phyloP scores from a whole-genome alignment of 1,284 basidiomycete genomes.

The Ganoderma leucocontextum region DNA sequence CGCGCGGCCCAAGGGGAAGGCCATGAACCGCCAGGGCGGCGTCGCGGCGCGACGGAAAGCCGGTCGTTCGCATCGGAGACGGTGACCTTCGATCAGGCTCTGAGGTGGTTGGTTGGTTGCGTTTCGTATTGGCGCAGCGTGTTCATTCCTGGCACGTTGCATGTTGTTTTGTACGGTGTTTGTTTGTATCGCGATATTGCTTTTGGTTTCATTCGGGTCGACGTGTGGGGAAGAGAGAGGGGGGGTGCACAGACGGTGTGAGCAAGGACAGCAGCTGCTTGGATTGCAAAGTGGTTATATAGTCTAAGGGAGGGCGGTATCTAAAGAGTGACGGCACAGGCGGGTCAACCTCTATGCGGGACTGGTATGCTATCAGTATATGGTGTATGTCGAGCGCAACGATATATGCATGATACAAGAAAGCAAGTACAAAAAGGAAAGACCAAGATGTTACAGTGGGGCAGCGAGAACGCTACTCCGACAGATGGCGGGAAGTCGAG shows the following conservation, averaged over 20 bases:
- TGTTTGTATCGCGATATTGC: neutral
- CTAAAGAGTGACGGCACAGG: constrained; percentile 18
- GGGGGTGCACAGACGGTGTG: neutral
- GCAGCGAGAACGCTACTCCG: neutral
- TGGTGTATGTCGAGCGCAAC: neutral
- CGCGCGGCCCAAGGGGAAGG: constrained; percentile 55
- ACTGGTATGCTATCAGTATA: constrained; percentile 10
- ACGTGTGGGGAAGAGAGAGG: neutral
- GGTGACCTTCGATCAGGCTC: constrained; percentile 48
- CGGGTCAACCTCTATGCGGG: constrained; percentile 23
- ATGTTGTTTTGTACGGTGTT: neutral
- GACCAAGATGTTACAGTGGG: constrained; percentile 9
- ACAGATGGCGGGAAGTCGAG: neutral
- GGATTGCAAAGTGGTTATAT: constrained; percentile 21
- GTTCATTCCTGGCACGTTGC: neutral
- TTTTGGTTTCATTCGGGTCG: neutral
- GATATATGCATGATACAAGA: constrained; percentile 6
- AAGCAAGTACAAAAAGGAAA: neutral
- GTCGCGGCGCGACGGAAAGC: constrained; percentile 66
- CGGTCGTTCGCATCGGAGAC: constrained; percentile 73
- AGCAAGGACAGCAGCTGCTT: constrained; percentile 26
- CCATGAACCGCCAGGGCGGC: constrained; percentile 73
- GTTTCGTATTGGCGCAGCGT: neutral
- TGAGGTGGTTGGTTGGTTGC: neutral
- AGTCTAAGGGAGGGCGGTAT: constrained; percentile 12